Percentiles rank a stretch among this genome's conserved stretches.
Conservation (phyloP, 768 basidiomycete species). For the Dioszegia aurantiaca region DNA sequence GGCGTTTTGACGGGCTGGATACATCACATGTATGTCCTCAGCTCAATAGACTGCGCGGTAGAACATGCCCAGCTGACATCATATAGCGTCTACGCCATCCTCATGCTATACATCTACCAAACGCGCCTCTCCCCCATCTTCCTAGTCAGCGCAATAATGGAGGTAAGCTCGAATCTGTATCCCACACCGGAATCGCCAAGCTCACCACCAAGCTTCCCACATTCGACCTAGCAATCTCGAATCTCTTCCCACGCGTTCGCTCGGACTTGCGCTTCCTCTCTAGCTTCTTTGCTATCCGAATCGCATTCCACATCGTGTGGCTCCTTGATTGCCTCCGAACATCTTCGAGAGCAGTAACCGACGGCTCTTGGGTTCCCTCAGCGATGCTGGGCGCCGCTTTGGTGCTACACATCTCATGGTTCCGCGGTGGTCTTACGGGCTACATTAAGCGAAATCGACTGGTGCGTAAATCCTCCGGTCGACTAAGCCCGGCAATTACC, state of each 20-base stretch:
- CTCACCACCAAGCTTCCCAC: conserved; percentile 55
- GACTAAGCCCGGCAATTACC: not conserved
- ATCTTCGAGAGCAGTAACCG: conserved; percentile 43
- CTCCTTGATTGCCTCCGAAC: conserved; percentile 37
- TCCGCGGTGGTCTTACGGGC: conserved; percentile 58
- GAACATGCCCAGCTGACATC: not conserved
- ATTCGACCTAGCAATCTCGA: conserved; percentile 58
- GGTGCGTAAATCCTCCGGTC: not conserved
- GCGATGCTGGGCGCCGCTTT: conserved; percentile 55
- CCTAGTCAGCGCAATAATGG: conserved; percentile 57
- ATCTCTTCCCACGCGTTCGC: conserved; percentile 56
- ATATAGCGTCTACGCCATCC: conserved; percentile 53
- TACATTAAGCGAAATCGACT: conserved; percentile 50
- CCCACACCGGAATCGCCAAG: not conserved
- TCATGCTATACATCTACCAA: conserved; percentile 55
- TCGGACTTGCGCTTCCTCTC: conserved; percentile 59
- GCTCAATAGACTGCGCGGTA: not conserved
- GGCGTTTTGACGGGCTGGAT: conserved; percentile 62
- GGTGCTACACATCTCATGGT: conserved; percentile 61
- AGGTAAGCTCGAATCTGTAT: conserved; percentile 41
- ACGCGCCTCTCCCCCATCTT: conserved; percentile 56
- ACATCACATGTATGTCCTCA: conserved; percentile 53
- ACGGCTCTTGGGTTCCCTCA: conserved; percentile 53
- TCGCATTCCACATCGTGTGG: conserved; percentile 56
- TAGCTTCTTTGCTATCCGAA: conserved; percentile 60